A percentile compares a stretch with the other conserved stretches of the same genome.
Evolutionary conservation across 345 rosid species (phyloP).

Genomic region (Acer negundo): DNA sequence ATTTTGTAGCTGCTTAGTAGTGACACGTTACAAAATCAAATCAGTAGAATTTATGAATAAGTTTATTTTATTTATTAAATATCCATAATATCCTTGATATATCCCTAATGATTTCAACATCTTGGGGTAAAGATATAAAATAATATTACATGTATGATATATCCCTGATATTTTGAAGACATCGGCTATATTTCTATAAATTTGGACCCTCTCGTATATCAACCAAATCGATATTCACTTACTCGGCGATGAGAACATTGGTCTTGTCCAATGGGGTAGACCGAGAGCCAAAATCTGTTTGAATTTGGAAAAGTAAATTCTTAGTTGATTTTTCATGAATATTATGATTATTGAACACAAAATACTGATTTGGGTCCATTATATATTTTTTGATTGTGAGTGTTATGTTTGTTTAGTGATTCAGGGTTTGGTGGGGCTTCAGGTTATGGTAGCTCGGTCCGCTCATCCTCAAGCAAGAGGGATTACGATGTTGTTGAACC

Average conservation of each 20-base stretch:
- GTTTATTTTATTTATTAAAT: too few relatives aligned
- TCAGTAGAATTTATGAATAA: neutral
- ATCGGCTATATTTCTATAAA: too few relatives aligned
- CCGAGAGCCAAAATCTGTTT: neutral
- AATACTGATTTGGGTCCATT: neutral
- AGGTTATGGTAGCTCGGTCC: constrained; percentile 51
- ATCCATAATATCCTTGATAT: neutral
- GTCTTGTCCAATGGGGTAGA: neutral
- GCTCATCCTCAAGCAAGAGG: constrained; percentile 55
- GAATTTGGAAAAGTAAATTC: neutral
- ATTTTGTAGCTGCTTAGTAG: neutral
- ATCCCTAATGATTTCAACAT: neutral
- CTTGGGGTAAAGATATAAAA: neutral
- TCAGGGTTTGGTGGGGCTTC: constrained; percentile 93
- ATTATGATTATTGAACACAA: neutral
- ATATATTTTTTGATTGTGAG: constrained; percentile 15
- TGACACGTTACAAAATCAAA: neutral
- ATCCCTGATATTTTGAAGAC: too few relatives aligned
- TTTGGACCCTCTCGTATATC: too few relatives aligned
- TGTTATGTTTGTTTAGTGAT: constrained; percentile 53
- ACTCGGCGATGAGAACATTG: neutral
- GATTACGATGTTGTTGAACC: constrained; percentile 53
- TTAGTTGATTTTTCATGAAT: neutral
- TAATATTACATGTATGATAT: too few relatives aligned
- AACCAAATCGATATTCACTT: neutral